phyloP scores from a whole-genome alignment of 768 basidiomycete species.

The Hirschioporus abietinus region DNA sequence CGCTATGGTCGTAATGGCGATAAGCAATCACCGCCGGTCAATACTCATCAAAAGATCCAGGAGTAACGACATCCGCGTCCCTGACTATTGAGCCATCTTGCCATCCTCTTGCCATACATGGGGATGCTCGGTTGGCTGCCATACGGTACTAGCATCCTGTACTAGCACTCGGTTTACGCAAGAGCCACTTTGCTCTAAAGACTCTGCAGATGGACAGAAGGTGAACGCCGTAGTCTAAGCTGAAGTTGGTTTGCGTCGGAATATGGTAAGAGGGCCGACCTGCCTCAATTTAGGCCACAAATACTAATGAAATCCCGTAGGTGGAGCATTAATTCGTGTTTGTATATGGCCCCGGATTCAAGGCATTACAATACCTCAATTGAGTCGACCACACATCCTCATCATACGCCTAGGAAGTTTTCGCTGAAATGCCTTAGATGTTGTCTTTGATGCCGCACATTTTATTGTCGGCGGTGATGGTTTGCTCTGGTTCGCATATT shows the following conservation, averaged over 20 bases:
- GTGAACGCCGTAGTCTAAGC: neutral
- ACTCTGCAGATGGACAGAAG: neutral
- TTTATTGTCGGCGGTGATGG: too few relatives aligned
- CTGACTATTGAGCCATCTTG: neutral
- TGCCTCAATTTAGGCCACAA: neutral
- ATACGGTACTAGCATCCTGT: neutral
- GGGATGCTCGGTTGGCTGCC: neutral
- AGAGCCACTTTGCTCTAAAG: neutral
- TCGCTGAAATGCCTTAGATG: too few relatives aligned
- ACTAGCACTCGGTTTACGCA: neutral
- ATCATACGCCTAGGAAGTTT: too few relatives aligned
- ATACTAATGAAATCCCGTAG: too few relatives aligned
- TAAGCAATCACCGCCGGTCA: slow-evolving; percentile 1
- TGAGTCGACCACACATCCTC: too few relatives aligned
- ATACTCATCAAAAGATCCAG: neutral
- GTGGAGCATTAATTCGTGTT: neutral
- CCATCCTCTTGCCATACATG: neutral
- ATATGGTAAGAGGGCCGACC: neutral
- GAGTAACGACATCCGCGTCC: neutral
- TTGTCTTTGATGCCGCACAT: too few relatives aligned
- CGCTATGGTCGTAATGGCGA: neutral
- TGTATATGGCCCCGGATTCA: neutral
- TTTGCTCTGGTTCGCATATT: too few relatives aligned
- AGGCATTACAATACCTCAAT: too few relatives aligned
- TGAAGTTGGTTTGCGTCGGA: neutral